Evolutionary conservation across 495 filamentous ascomycete species (phyloP), one percentile per base, ranked within the genome.

Genomic region (Immersiella caudata): DNA sequence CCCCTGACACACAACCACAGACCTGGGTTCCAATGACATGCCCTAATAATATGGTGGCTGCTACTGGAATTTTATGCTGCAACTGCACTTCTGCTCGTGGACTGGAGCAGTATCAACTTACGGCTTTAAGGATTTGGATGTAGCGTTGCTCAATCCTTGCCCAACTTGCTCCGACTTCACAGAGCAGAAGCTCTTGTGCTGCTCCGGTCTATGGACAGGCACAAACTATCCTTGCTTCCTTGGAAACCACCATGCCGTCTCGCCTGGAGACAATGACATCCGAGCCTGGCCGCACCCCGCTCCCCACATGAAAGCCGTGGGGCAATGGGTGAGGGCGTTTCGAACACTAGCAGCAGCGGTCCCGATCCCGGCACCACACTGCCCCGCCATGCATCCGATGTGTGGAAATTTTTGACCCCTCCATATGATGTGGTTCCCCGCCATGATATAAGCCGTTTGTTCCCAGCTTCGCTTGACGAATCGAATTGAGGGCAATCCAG

Each of bases 291-390:
- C 11, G 40, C 40, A 4, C 14, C 40, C 40, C 40, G 40, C 40
- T 46, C 40, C 11, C 40, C 40, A 46, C 40, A 46, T 46, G 40
- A 12, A 36, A 36, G 33, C 33, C 33, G 33, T 12, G 33, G 33
- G 33, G 50, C 50, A 54, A 55, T 26, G 24, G 4, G 8, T 55
- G 52, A 55, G 24, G 8, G 24, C 46, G 40, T 21, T 25, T 35
- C 16, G 9, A 33, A 1, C 7, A 18, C 18, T 14, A 4, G 58
- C 25, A 36, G 58, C 58, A 62, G 16, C 16, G 60, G 40, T 62
- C 60, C 60, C 60, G 60, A 62, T 62, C 24, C 9, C 60, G 60
- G 60, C 60, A 40, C 18, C 25, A 40, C n/a, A 60, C 57, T 60
- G 26, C 52, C 52, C 52, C 52, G 52, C 57, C 57, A 60, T 40